Evolutionary conservation across 2,329 filamentous ascomycete genomes (phyloP).

Genomic region (Colletotrichum sublineola): DNA sequence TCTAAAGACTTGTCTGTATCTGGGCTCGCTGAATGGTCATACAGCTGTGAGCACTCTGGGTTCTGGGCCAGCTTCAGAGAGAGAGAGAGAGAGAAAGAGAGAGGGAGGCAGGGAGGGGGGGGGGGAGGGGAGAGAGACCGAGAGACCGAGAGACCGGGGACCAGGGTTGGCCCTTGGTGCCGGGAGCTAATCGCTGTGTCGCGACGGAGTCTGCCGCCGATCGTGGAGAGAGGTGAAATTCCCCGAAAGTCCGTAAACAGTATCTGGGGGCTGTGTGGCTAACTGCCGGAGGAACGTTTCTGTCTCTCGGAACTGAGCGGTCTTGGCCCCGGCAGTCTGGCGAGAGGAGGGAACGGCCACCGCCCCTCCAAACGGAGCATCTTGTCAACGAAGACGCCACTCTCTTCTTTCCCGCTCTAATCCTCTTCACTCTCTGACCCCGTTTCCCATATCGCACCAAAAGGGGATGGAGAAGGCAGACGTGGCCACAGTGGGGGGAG

Average conservation of each 20-base stretch:
- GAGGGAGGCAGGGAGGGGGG: not conserved
- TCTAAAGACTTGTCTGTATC: not conserved
- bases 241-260: conserved; percentile 23
- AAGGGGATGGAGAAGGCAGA: not conserved
- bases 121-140: not conserved
- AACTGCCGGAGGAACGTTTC: conserved; percentile 18
- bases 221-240: conserved; percentile 31
- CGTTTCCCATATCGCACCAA: not conserved
- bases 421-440: not conserved
- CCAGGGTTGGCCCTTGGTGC: conserved; percentile 28
- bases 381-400: conserved; percentile 12
- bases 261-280: not conserved
- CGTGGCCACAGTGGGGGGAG: not conserved
- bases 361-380: not conserved
- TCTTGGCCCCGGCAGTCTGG: conserved; percentile 7
- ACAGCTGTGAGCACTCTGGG: not conserved
- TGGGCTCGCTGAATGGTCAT: not conserved
- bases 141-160: not conserved
- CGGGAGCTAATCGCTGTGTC: conserved; percentile 39
- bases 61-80: conserved; percentile 5
- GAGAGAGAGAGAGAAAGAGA: not conserved
- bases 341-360: not conserved
- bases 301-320: conserved; percentile 19
- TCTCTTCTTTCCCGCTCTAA: not conserved
- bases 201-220: conserved; percentile 38